Evolutionary conservation across 2,329 filamentous ascomycete species (phyloP).

Genomic region (Niveomyces coronatus): DNA sequence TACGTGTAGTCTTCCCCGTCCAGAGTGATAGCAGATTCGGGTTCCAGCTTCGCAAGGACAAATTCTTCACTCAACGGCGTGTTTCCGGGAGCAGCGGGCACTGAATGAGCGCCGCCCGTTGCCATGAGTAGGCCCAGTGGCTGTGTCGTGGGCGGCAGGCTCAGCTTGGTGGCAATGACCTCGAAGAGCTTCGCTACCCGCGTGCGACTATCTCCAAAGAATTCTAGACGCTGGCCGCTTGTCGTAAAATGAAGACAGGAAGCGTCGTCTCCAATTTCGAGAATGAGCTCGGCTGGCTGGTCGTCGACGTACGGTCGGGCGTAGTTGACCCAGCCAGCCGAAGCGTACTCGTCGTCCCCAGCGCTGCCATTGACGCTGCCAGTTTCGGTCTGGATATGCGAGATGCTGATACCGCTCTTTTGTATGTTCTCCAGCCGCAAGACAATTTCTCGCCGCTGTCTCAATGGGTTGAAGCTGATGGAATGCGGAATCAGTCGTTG

Average conservation of each 20-base stretch:
- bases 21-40: conserved; percentile 47
- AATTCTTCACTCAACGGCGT: conserved; percentile 60
- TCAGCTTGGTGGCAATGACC: conserved; percentile 72
- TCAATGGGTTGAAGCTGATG: conserved; percentile 63
- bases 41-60: conserved; percentile 53
- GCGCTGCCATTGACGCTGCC: neutral
- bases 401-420: conserved; percentile 68
- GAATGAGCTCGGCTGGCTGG: conserved; percentile 58
- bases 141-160: conserved; percentile 48
- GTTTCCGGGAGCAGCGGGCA: conserved; percentile 56
- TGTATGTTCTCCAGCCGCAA: conserved; percentile 79
- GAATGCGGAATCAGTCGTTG: conserved; percentile 73
- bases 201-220: conserved; percentile 59
- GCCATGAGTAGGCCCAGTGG: conserved; percentile 59
- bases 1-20: conserved; percentile 41
- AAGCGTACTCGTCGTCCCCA: conserved; percentile 16
- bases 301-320: conserved; percentile 80
- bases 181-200: conserved; percentile 66
- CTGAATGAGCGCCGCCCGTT: conserved; percentile 49
- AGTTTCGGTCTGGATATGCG: conserved; percentile 29
- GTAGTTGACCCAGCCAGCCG: conserved; percentile 58
- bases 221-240: conserved; percentile 47
- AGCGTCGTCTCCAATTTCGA: conserved; percentile 66
- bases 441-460: conserved; percentile 62
- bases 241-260: conserved; percentile 43